Conservation (phyloP, 495 filamentous ascomycete genomes). For the Pseudevernia furfuracea region DNA sequence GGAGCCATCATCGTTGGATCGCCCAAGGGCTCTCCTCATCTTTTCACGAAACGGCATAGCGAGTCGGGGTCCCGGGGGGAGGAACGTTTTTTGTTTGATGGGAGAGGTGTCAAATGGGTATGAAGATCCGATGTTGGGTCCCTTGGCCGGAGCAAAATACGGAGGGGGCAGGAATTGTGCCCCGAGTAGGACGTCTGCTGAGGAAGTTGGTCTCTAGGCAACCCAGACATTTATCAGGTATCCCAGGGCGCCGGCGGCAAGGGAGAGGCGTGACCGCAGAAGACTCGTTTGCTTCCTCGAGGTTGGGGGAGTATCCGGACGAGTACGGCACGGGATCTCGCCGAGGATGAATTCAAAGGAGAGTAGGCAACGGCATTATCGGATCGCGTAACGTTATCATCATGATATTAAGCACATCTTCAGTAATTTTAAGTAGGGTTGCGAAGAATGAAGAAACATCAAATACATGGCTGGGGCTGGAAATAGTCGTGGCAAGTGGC, state of each 20-base stretch:
- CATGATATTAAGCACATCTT: neutral
- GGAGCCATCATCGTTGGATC: conserved; percentile 18
- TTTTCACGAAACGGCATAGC: conserved; percentile 43
- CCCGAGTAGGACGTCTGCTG: neutral
- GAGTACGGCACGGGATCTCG: neutral
- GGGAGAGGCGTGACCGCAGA: neutral
- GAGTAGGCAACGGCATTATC: neutral
- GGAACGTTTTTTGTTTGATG: neutral
- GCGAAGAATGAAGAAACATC: neutral
- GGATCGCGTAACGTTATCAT: too few relatives aligned
- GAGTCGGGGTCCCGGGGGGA: neutral
- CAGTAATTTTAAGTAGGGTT: too few relatives aligned
- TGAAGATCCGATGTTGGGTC: neutral
- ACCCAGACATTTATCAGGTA: neutral
- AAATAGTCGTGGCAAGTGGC: neutral
- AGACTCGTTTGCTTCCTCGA: neutral
- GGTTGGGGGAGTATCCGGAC: neutral
- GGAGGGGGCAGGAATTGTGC: neutral
- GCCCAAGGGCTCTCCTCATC: conserved; percentile 23
- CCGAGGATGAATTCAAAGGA: neutral
- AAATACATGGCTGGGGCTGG: neutral
- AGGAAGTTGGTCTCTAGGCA: neutral
- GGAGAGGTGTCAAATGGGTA: neutral
- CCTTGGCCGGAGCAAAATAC: neutral
- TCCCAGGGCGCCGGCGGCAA: neutral